Base-by-base conservation (phyloP, 352 stramenopile species). In the Pythium insidiosum region DNA sequence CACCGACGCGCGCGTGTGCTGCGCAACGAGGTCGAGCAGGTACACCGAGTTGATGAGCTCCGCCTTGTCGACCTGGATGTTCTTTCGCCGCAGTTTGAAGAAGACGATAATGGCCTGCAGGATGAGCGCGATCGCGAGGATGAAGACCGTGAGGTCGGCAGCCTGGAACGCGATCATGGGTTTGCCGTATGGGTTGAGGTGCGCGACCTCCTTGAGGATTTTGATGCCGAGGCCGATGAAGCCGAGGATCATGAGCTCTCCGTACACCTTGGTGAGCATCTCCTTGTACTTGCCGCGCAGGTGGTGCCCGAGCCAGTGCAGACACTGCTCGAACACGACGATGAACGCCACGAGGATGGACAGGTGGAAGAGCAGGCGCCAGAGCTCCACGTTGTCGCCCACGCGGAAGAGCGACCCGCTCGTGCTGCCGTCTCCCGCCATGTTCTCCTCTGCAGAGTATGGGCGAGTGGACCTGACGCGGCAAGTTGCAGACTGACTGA, bases 231-330 rank as follows among this genome's bases (percentile, higher is more conserved):
- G 43, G 24, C 57, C 55, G 45, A 71, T 71, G 38, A 71, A 36
- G 5, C 61, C 61, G 2, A 61, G 30, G 39, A 61, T 56, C 53
- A 56, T 61, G 53, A 61, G 53, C 38, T 61, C 54, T 25, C 53
- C 53, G 29, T 53, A 84, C 6, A 58, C 61, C 40, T 86, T 86
- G 19, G 61, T 73, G 23, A 84, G 53, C 61, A 87, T 87, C 30
- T 84, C 64, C 39, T 79, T 48, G 43, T 83, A 87, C 55, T 84
- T 87, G 34, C 66, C 64, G 2, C 61, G 42, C n/a, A 83, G 45
- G 33, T 73, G 57, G 46, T 81, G 64, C 29, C 73, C 62, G 5
- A 82, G 49, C n/a, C 49, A 28, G 36, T 87, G 71, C 33, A 84
- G 50, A 11, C 22, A 29, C 2, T 43, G 43, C 43, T 87, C 73